These are phyloP conservation scores for Haplosporangium gracile DNA, from an alignment of 192 early-diverging fungal species.

Conservation along the genomic window DNA sequence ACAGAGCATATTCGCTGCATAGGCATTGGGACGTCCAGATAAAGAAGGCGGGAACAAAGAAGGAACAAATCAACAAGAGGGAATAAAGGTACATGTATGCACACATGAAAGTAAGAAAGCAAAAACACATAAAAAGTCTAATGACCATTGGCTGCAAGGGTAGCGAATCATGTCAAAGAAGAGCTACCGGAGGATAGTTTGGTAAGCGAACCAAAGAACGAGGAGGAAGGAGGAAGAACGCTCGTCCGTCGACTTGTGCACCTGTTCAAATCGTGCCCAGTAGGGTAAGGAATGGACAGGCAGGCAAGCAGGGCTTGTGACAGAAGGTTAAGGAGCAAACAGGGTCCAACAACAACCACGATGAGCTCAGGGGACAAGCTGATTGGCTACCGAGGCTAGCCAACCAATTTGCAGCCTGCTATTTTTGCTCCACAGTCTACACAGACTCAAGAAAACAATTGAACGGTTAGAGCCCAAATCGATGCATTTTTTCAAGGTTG, in stretches of 20 bases:
- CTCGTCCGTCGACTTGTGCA: not conserved
- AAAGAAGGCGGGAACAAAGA: not conserved
- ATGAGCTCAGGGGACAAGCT: not conserved
- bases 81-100: not conserved
- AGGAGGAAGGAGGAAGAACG: not conserved
- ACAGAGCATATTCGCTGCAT: not conserved
- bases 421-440: not conserved
- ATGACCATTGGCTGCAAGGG: constrained; percentile 11
- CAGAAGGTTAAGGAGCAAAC: not conserved
- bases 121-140: not conserved
- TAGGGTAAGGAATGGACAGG: not conserved
- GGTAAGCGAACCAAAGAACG: not conserved
- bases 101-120: not conserved
- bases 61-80: not conserved
- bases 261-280: not conserved
- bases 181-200: not conserved
- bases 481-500: not conserved
- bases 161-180: constrained; percentile 19
- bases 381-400: not conserved
- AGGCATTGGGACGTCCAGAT: not conserved
- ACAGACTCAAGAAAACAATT: not conserved
- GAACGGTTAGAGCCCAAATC: not conserved
- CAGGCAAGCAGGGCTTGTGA: not conserved
- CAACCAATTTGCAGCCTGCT: not conserved
- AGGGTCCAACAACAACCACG: constrained; percentile 1